Conservation (phyloP, 345 rosid genomes). For the Acer campestre region DNA sequence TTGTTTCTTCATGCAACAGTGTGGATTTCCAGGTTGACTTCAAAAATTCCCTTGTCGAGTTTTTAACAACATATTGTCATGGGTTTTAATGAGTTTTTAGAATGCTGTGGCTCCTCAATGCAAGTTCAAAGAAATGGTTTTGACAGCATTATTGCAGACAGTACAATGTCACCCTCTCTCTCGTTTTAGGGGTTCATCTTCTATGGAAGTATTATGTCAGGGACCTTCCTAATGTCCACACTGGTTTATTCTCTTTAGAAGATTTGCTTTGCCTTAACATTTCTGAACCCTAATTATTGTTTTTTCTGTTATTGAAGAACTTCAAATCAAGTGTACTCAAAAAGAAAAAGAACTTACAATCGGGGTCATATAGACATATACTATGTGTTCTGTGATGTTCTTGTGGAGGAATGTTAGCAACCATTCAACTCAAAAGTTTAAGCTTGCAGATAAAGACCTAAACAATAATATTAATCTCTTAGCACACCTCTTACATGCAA, state of each 20-base stretch:
- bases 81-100: background rate
- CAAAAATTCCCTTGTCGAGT: background rate
- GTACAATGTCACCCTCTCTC: background rate
- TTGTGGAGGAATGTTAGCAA: background rate
- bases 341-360: too few species aligned
- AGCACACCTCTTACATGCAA: background rate
- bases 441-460: background rate
- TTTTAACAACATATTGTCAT: background rate
- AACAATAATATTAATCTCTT: background rate
- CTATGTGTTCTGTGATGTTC: background rate
- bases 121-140: background rate
- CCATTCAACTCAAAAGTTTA: background rate
- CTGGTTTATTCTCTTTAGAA: background rate
- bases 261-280: background rate
- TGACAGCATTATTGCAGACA: background rate
- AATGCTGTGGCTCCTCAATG: background rate
- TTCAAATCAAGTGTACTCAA: background rate
- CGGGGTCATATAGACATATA: background rate
- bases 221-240: background rate
- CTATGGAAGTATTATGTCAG: background rate
- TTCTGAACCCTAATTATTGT: background rate
- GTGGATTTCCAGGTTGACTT: conserved; percentile 71
- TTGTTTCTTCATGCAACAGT: conserved; percentile 50
- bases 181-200: background rate
- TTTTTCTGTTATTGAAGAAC: background rate